Conservation (phyloP, 2,329 filamentous ascomycete species). For the Cercospora sp. region DNA sequence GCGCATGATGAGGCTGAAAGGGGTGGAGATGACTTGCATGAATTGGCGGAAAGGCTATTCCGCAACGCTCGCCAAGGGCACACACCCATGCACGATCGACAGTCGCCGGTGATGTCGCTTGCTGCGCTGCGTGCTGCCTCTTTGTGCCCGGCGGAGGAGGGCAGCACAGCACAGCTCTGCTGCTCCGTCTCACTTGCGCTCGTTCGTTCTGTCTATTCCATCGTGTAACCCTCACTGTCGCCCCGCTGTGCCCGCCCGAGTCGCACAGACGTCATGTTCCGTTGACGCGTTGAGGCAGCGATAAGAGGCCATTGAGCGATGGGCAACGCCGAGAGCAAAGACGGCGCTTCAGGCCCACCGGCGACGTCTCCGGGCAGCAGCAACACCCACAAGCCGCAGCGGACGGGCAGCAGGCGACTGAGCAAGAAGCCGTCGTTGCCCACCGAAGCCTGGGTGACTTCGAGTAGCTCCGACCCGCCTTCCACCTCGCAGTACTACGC, state of each 20-base stretch:
- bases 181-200: neutral
- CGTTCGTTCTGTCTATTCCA: neutral
- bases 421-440: neutral
- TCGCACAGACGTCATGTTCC: slow-evolving; percentile 4
- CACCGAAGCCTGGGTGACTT: slow-evolving; percentile 4
- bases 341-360: neutral
- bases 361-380: neutral
- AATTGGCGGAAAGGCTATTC: neutral
- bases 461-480: slow-evolving; percentile 2
- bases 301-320: neutral
- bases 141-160: neutral
- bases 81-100: neutral
- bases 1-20: slow-evolving; percentile 6
- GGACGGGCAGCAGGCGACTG: neutral
- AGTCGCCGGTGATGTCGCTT: neutral
- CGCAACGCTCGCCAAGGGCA: neutral
- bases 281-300: neutral
- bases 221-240: neutral
- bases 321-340: slow-evolving; percentile 7
- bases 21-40: slow-evolving; percentile 1
- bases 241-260: neutral
- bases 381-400: neutral
- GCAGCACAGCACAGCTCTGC: neutral
- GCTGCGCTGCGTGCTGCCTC: neutral
- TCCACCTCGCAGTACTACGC: slow-evolving; percentile 6